These are phyloP conservation scores for Microthyrium microscopicum DNA, from an alignment of 2,329 filamentous ascomycete species.

Conservation along the genomic window DNA sequence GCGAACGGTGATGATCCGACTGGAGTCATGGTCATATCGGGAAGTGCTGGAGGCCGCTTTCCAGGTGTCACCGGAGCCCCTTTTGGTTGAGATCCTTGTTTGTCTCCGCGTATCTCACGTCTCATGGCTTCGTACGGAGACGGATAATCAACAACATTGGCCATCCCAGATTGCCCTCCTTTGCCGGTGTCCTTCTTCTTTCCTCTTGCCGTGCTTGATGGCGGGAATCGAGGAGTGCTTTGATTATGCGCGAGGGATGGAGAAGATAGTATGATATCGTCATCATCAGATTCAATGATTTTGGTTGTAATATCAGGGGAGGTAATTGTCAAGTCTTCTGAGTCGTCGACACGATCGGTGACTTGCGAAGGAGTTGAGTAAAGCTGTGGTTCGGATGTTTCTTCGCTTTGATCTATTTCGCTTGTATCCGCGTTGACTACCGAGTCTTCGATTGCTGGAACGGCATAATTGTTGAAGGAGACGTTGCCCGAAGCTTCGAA, in stretches of 20 bases:
- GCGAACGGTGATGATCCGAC: slow-evolving; percentile 37
- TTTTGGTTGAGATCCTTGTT: slow-evolving; percentile 14
- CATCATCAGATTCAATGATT: slow-evolving; percentile 18
- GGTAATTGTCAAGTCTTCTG: slow-evolving; percentile 20
- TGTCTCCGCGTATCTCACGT: slow-evolving; percentile 40
- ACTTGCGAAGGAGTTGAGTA: slow-evolving; percentile 11
- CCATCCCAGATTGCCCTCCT: slow-evolving; percentile 21
- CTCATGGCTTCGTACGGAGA: slow-evolving; percentile 64
- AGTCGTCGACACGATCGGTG: slow-evolving; percentile 10
- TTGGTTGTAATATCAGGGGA: slow-evolving; percentile 14
- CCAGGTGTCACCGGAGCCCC: slow-evolving; percentile 20
- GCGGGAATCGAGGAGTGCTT: slow-evolving; percentile 42
- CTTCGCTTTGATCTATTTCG: slow-evolving; percentile 14
- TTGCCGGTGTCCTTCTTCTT: slow-evolving; percentile 3
- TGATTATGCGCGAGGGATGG: slow-evolving; percentile 30
- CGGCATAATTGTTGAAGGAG: slow-evolving; percentile 86
- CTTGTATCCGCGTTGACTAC: slow-evolving; percentile 24
- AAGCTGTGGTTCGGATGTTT: slow-evolving; percentile 11
- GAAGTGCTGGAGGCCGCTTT: slow-evolving; percentile 18
- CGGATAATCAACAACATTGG: slow-evolving; percentile 43
- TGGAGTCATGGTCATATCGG: slow-evolving; percentile 25
- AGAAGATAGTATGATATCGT: slow-evolving; percentile 50
- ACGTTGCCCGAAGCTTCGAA: slow-evolving; percentile 98
- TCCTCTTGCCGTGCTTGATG: slow-evolving; percentile 11
- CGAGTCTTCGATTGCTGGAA: slow-evolving; percentile 45